A percentile compares a stretch with the other conserved stretches of the same genome.
These are phyloP conservation scores for Angomonas ambiguus DNA, from an alignment of 208 protist species.

Conservation along the genomic window DNA sequence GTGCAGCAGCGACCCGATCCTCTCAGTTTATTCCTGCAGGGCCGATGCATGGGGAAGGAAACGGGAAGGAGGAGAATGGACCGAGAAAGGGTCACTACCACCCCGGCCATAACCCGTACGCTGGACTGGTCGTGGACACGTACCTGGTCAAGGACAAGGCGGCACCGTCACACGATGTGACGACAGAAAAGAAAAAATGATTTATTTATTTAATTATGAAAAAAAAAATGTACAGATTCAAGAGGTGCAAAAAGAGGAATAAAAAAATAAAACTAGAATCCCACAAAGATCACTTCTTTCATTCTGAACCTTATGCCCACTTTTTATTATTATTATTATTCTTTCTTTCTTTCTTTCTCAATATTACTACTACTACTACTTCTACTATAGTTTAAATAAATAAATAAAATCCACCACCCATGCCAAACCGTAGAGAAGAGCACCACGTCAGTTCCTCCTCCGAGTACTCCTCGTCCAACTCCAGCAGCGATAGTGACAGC, in stretches of 20 bases:
- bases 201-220: not conserved
- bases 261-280: no score
- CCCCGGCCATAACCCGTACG: not conserved
- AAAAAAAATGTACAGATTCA: conserved; percentile 1
- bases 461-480: not conserved
- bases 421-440: not conserved
- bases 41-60: no score
- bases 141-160: conserved; percentile 19
- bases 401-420: not conserved
- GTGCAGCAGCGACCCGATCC: not conserved
- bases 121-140: conserved; percentile 19
- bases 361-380: conserved; percentile 10
- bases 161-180: conserved; percentile 6
- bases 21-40: no score
- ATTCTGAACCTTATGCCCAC: no score
- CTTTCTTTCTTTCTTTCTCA: conserved; percentile 15
- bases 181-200: conserved; percentile 13
- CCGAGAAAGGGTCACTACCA: not conserved
- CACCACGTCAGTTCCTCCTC: not conserved
- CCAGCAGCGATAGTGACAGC: conserved; percentile 5
- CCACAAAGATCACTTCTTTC: no score
- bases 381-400: not conserved
- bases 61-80: not conserved
- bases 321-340: not conserved
- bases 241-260: not conserved